Percentiles rank a stretch among this genome's conserved stretches.
phyloP scores from a whole-genome alignment of 177 flowering plant species.

The Vitis hybrid region DNA sequence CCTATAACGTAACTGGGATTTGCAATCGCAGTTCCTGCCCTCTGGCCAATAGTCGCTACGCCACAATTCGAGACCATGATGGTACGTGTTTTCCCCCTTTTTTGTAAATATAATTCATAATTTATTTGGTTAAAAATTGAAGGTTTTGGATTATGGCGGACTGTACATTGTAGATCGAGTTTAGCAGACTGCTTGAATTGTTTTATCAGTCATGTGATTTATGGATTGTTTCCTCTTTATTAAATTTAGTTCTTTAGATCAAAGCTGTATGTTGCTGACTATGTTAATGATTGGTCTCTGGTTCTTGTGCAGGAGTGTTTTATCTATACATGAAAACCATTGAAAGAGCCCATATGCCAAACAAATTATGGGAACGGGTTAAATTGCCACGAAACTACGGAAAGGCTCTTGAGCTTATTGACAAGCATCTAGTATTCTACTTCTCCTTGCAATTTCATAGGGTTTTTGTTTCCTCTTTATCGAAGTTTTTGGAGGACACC shows the following conservation, averaged over 20 bases:
- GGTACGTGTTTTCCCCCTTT: constrained; percentile 33
- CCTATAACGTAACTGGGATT: constrained; percentile 81
- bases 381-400: constrained; percentile 86
- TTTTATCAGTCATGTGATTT: too few species aligned
- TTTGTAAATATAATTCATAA: too few species aligned
- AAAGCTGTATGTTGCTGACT: background rate
- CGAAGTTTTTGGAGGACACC: background rate
- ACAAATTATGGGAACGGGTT: constrained; percentile 85
- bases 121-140: too few species aligned
- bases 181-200: too few species aligned
- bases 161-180: too few species aligned
- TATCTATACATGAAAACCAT: constrained; percentile 88
- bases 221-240: too few species aligned
- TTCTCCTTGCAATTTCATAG: background rate
- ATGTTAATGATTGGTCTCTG: background rate
- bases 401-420: constrained; percentile 79
- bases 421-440: constrained; percentile 74
- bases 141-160: too few species aligned
- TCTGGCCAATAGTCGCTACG: constrained; percentile 91
- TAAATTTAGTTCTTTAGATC: too few species aligned
- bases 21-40: constrained; percentile 96
- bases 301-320: constrained; percentile 64
- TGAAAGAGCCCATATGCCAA: constrained; percentile 92
- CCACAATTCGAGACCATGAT: constrained; percentile 83
- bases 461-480: background rate